phyloP scores from a whole-genome alignment of 2,329 filamentous ascomycete genomes.

The Huntiella bhutanensis region DNA sequence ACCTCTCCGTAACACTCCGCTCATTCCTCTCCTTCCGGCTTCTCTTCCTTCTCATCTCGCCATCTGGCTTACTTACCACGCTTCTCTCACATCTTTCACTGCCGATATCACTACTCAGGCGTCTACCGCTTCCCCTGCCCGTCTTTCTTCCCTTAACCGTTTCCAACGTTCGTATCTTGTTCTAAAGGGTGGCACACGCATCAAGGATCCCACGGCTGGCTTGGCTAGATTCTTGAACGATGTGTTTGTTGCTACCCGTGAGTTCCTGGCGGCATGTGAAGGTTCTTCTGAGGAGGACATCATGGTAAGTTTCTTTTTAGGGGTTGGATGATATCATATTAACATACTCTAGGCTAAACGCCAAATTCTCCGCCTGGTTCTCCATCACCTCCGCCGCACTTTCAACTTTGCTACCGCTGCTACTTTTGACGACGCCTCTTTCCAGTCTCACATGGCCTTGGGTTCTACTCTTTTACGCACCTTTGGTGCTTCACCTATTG shows the following conservation, averaged over 20 bases:
- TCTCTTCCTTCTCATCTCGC: constrained; percentile 29
- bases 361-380: constrained; percentile 20
- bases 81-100: constrained; percentile 25
- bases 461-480: constrained; percentile 15
- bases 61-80: constrained; percentile 30
- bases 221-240: constrained; percentile 29
- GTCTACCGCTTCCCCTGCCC: constrained; percentile 24
- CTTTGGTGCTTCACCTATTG: constrained; percentile 1
- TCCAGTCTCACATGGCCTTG: constrained; percentile 42
- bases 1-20: constrained; percentile 36
- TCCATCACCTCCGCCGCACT: constrained; percentile 37
- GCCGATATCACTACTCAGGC: constrained; percentile 24
- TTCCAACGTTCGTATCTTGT: constrained; percentile 40
- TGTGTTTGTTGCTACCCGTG: constrained; percentile 21
- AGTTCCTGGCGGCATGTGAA: constrained; percentile 20
- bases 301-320: constrained; percentile 3
- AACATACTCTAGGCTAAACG: constrained; percentile 7
- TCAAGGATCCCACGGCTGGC: constrained; percentile 41
- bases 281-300: constrained; percentile 1
- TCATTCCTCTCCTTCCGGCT: constrained; percentile 26
- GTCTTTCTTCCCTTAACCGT: constrained; percentile 36
- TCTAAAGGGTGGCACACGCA: constrained; percentile 33
- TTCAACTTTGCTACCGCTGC: constrained; percentile 25
- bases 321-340: neutral
- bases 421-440: constrained; percentile 41